Evolutionary conservation across 1,284 basidiomycete species (phyloP).

Genomic region (Ceratorhiza oryzae-sativae): DNA sequence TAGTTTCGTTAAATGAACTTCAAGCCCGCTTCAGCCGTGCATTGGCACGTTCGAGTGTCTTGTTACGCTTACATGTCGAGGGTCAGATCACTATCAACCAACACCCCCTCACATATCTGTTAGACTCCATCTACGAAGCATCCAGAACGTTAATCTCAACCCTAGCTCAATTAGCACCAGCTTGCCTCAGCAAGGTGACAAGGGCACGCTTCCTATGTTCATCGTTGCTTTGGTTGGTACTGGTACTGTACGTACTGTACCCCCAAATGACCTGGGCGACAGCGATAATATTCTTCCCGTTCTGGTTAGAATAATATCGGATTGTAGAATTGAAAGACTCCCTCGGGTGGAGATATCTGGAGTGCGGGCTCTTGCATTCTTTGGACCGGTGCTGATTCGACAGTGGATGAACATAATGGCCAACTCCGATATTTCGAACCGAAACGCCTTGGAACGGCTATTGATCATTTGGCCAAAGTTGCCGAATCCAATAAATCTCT

Average conservation of each 20-base stretch:
- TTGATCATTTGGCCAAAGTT: not conserved
- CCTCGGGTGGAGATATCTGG: not conserved
- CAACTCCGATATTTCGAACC: not conserved
- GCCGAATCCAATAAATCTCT: not conserved
- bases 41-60: not conserved
- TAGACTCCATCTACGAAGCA: not conserved
- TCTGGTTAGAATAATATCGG: not conserved
- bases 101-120: not conserved
- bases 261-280: not conserved
- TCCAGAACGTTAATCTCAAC: not conserved
- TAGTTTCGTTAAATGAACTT: not conserved
- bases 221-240: not conserved
- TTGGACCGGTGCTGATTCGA: slow-evolving; percentile 3
- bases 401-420: slow-evolving; percentile 5
- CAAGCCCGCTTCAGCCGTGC: slow-evolving; percentile 8
- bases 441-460: not conserved
- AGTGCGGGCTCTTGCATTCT: not conserved
- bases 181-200: not conserved
- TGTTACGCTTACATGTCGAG: not conserved
- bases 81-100: not conserved
- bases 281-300: not conserved
- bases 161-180: not conserved
- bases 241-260: not conserved
- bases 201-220: not conserved
- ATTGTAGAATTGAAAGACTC: not conserved